These are phyloP conservation scores for Periconia macrospinosa DNA, from an alignment of 2,329 filamentous ascomycete species.

Conservation along the genomic window DNA sequence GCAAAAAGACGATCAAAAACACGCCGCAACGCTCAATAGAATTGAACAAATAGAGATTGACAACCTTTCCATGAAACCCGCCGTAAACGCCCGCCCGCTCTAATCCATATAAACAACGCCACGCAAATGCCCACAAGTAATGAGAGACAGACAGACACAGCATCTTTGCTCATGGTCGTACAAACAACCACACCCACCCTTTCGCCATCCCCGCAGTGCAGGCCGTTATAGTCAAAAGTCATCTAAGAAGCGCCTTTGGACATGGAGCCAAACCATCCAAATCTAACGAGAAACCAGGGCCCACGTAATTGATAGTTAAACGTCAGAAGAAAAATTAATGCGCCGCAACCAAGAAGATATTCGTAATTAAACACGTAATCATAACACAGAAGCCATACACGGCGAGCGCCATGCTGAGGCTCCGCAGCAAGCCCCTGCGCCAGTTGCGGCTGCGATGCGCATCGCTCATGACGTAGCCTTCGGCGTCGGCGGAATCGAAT, in stretches of 20 bases:
- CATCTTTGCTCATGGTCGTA: not conserved
- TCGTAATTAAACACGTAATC: conserved; percentile 82
- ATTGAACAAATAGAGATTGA: no score
- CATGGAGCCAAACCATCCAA: not conserved
- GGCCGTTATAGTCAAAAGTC: no score
- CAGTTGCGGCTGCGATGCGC: conserved; percentile 63
- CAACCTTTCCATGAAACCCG: no score
- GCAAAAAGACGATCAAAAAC: not conserved
- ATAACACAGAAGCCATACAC: conserved; percentile 87
- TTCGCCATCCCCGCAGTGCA: no score
- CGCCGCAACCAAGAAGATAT: conserved; percentile 73
- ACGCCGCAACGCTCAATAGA: no score
- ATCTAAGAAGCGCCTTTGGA: not conserved
- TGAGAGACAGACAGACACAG: no score
- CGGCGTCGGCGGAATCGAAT: conserved; percentile 59
- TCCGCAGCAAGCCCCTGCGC: conserved; percentile 67
- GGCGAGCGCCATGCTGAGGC: conserved; percentile 72
- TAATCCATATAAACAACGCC: not conserved
- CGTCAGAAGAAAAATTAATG: conserved; percentile 51
- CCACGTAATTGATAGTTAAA: not conserved
- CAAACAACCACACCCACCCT: no score
- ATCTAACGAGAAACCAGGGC: not conserved
- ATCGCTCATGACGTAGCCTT: conserved; percentile 37
- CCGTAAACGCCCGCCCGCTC: not conserved
- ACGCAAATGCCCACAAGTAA: not conserved